These are phyloP conservation scores for Solanum virginianum DNA, from an alignment of 257 asterid species.

Conservation along the genomic window DNA sequence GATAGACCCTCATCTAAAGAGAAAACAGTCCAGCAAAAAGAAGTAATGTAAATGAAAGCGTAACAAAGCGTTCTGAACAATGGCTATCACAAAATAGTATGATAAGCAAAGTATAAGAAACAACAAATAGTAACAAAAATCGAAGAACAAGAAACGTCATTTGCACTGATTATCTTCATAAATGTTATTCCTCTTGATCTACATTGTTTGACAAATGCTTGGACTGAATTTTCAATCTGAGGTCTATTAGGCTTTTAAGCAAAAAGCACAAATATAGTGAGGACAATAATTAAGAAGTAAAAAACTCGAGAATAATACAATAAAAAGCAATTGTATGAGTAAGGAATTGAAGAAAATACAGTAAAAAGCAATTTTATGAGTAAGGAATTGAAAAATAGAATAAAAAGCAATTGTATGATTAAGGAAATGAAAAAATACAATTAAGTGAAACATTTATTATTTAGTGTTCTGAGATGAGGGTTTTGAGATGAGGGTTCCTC, in stretches of 20 bases:
- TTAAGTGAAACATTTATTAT: not conserved
- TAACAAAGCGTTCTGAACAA: not conserved
- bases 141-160: not conserved
- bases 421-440: not conserved
- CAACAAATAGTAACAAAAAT: not conserved
- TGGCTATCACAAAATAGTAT: not conserved
- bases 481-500: no score
- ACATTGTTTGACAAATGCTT: not conserved
- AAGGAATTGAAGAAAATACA: not conserved
- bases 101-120: not conserved
- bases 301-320: not conserved
- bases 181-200: not conserved
- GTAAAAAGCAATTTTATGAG: not conserved
- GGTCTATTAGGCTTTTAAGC: not conserved
- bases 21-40: not conserved
- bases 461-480: no score
- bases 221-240: not conserved
- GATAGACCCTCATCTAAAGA: not conserved
- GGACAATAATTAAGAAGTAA: not conserved
- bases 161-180: not conserved
- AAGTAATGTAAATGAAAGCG: not conserved
- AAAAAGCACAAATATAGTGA: not conserved
- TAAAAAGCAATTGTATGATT: no score
- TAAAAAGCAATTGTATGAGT: not conserved
- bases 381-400: not conserved